phyloP scores from a whole-genome alignment of 2,329 filamentous ascomycete species.

The Aspergillus amoenus region DNA sequence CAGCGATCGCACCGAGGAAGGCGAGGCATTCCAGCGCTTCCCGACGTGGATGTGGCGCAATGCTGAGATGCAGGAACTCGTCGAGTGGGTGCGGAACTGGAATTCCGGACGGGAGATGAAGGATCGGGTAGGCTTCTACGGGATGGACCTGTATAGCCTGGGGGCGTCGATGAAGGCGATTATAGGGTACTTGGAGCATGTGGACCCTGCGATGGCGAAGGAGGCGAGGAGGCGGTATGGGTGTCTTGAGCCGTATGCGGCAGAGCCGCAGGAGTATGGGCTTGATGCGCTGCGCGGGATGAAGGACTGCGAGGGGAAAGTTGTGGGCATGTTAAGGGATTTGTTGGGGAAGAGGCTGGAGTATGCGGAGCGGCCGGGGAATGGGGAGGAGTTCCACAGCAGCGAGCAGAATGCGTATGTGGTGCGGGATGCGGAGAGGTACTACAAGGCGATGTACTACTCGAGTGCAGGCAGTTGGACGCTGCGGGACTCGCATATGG shows the following conservation, averaged over 20 bases:
- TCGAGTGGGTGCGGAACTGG: slow-evolving; percentile 52
- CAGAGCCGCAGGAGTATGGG: slow-evolving; percentile 52
- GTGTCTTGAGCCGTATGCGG: slow-evolving; percentile 50
- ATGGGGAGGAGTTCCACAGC: slow-evolving; percentile 51
- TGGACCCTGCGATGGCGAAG: slow-evolving; percentile 46
- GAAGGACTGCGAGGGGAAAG: slow-evolving; percentile 47
- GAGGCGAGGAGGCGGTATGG: slow-evolving; percentile 48
- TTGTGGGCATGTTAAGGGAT: slow-evolving; percentile 48
- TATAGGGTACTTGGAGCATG: slow-evolving; percentile 48
- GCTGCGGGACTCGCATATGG: slow-evolving; percentile 54
- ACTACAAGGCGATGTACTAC: slow-evolving; percentile 56
- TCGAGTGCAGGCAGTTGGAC: slow-evolving; percentile 52
- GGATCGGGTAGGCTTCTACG: slow-evolving; percentile 47
- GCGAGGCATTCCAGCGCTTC: slow-evolving; percentile 49
- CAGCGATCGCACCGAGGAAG: slow-evolving; percentile 13
- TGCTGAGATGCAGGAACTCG: slow-evolving; percentile 50
- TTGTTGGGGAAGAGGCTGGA: slow-evolving; percentile 46
- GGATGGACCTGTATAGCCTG: slow-evolving; percentile 54
- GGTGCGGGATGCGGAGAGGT: slow-evolving; percentile 51
- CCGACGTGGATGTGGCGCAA: slow-evolving; percentile 60
- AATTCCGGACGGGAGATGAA: slow-evolving; percentile 37
- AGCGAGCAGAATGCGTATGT: slow-evolving; percentile 53
- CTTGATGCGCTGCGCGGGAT: slow-evolving; percentile 43
- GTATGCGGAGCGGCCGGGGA: slow-evolving; percentile 32
- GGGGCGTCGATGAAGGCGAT: slow-evolving; percentile 48